Evolutionary conservation across 148 eudicot species (phyloP), one percentile per base, ranked within the genome.

Genomic region (Silene uniflora): DNA sequence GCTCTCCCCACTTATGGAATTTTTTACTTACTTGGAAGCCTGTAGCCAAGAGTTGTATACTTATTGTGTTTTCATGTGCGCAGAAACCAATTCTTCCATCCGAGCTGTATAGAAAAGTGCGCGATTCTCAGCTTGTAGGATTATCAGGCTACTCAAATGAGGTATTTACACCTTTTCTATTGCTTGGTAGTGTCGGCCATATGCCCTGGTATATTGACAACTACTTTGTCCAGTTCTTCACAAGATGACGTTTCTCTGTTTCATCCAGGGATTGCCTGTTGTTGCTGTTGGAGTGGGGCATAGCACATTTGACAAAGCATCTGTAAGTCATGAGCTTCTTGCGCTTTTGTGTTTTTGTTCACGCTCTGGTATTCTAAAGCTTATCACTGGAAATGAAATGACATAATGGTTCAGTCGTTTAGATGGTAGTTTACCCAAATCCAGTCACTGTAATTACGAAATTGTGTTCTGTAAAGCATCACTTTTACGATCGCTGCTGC

Each of bases 291-390:
- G 99, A 59, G 97, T 88, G 71, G 99, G 99, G 76, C 89, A 83
- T 69, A 92, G 98, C 89, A 86, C 98, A 17, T 92, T 75, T 72
- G 99, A 95, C 81, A 91, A 95, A 85, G 98, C 98, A 71, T 92
- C 98, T 55, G 99, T 95, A 89, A 91, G 99, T 72, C 75, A 10
- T 72, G 44, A 9, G 11, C 24, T 23, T 69, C 56, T 66, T 73
- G 54, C 29, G n/a, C 47, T 65, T 25, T 10, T 52, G 14, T 52
- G 56, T 52, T 52, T 52, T 10, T 14, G 56, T 52, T 52, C 17
- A 52, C 14, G 17, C 8, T 39, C 44, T 39, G 9, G 44, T 39
- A 39, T 39, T 6, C 10, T 39, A 9, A 5, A 32, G 35, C 10
- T 39, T 39, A 5, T 55, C 16, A 5, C 24, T 17, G 42, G 4